Evolutionary conservation across 257 asterid species (phyloP), one percentile per base, ranked within the genome.

Genomic region (Solanum clarkiae): DNA sequence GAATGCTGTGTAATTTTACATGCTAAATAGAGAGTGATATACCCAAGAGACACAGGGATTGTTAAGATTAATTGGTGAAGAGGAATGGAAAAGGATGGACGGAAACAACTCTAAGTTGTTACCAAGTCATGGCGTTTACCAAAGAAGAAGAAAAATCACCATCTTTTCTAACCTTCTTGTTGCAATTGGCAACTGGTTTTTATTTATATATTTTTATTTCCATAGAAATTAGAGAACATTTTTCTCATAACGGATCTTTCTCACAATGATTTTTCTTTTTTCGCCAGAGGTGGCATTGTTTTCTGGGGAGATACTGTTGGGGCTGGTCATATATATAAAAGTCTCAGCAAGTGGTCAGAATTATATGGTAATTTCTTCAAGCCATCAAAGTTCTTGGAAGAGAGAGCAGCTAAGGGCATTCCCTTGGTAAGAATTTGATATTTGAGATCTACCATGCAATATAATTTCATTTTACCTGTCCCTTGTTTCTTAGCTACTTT

Each of bases 241-340:
- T 44, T 59, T 24, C 54, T 18, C 7, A 10, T 7, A 82, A 26
- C 17, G 42, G 12, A 10, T 82, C 29, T 24, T 22, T 47, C 63
- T 45, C 3, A 17, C 56, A 10, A 84, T 53, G 56, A 49, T 17
- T 90, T 40, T 89, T 84, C 80, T 82, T 88, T 84, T 55, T 36
- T 36, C 0, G 7, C 91, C 97, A 97, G 99, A 56, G 99, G 99
- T 51, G 99, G 99, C 65, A 87, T 97, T 60, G 81, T 97, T 82
- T 97, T 91, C 92, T 97, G 99, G 99, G 99, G 98, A 10, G 99
- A 97, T 91, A 88, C 91, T 45, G 87, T 97, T 83, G 99, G 99
- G 18, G 98, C 98, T 83, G 93, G 87, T 86, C 88, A 87, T 85
- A 88, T 97, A 83, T 91, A 92, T 86, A 91, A 80, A 88, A 94